phyloP scores from a whole-genome alignment of 257 asterid genomes.

The Primulina tabacum region DNA sequence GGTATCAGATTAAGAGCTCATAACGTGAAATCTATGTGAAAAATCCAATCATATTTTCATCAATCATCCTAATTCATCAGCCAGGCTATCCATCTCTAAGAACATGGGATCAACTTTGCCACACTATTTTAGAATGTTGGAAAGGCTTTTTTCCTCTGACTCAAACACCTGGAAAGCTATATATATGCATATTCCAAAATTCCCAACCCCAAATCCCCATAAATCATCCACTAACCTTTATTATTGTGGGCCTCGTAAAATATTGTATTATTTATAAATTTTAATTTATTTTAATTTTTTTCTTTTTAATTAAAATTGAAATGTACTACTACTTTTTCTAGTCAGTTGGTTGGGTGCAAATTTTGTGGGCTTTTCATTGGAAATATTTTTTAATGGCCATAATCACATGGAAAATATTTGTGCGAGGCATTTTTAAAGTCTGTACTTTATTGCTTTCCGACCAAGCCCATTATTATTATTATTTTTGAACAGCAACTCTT shows the following conservation, averaged over 20 bases:
- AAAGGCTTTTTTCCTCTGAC: constrained; percentile 25
- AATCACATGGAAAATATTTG: too few relatives aligned
- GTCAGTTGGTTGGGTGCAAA: neutral
- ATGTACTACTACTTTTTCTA: too few relatives aligned
- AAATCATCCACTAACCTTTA: constrained; percentile 27
- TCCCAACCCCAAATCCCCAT: constrained; percentile 22
- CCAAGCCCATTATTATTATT: too few relatives aligned
- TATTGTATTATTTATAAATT: constrained; percentile 8
- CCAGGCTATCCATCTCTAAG: neutral
- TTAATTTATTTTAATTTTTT: constrained; percentile 17
- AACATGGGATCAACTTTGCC: constrained; percentile 28
- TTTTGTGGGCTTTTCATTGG: constrained; percentile 40
- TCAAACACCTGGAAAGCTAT: constrained; percentile 48
- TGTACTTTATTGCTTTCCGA: too few relatives aligned
- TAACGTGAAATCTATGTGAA: too few relatives aligned
- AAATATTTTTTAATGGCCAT: neutral
- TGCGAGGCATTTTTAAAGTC: too few relatives aligned
- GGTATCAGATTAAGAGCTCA: too few relatives aligned
- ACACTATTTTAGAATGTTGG: constrained; percentile 13
- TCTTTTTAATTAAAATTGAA: constrained; percentile 13
- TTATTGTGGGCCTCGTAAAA: constrained; percentile 4
- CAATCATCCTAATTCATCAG: too few relatives aligned
- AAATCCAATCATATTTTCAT: too few relatives aligned
- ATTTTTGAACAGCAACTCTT: too few relatives aligned
- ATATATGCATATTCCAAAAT: constrained; percentile 13